Percentiles rank a stretch among this genome's conserved stretches.
Conservation (phyloP, 805 yeast genomes). For the Ogataea chonburiensis region DNA sequence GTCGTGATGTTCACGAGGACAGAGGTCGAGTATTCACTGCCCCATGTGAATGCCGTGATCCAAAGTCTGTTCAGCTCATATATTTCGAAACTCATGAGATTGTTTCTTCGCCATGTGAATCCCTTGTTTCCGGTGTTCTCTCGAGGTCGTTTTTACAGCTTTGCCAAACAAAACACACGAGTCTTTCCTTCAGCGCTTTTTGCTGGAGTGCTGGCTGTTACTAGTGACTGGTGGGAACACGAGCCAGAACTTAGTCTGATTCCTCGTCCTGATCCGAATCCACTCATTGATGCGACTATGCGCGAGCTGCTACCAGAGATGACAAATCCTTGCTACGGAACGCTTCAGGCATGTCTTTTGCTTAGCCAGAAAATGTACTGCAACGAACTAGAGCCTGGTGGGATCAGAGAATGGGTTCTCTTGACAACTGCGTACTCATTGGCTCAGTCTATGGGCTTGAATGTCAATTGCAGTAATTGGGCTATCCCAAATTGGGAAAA, state of each 20-base stretch:
- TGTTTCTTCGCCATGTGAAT: slow-evolving; percentile 17
- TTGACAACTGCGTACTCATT: slow-evolving; percentile 14
- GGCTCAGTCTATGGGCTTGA: slow-evolving; percentile 18
- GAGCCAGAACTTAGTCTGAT: slow-evolving; percentile 14
- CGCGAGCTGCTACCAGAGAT: slow-evolving; percentile 7
- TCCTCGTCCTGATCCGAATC: slow-evolving; percentile 10
- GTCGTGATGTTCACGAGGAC: slow-evolving; percentile 8
- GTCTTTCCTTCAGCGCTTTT: slow-evolving; percentile 16
- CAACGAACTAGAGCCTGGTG: slow-evolving; percentile 1
- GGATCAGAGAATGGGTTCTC: slow-evolving; percentile 13
- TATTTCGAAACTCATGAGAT: slow-evolving; percentile 13
- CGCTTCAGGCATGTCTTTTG: slow-evolving; percentile 19
- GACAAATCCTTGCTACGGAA: slow-evolving; percentile 18
- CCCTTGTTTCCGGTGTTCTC: slow-evolving; percentile 21
- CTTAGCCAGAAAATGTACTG: slow-evolving; percentile 11
- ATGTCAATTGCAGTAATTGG: slow-evolving; percentile 17
- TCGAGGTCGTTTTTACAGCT: slow-evolving; percentile 17
- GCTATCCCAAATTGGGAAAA: slow-evolving; percentile 17
- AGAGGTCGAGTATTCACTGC: slow-evolving; percentile 5
- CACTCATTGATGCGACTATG: slow-evolving; percentile 8
- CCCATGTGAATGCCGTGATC: slow-evolving; percentile 3
- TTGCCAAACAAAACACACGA: slow-evolving; percentile 16
- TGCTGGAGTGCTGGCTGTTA: slow-evolving; percentile 14
- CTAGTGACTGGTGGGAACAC: slow-evolving; percentile 19
- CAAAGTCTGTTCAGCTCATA: slow-evolving; percentile 10